Base-by-base conservation (phyloP, 2,329 filamentous ascomycete species). In the Colletotrichum nymphaeae region DNA sequence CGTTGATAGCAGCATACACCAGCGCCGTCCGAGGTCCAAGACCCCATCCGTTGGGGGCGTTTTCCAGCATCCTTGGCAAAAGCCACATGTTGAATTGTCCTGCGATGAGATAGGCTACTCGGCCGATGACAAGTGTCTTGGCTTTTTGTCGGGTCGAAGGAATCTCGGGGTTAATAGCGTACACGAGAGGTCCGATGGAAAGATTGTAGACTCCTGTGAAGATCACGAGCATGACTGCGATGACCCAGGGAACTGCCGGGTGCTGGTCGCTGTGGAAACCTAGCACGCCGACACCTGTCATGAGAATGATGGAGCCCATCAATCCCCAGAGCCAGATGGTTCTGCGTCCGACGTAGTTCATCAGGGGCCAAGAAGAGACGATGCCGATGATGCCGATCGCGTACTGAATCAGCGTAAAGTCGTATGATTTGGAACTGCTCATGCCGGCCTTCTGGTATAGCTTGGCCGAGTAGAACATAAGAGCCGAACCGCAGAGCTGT, bases 381-480 rank as follows among this genome's bases (percentile, higher is more conserved):
- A 85, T 86, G 8, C 85, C 85, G 2, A 81, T 75, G 69, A 86
- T 84, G 67, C 84, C 86, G 46, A 88, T 81, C 5, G 52, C 69
- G 60, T 76, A 76, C 62, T 82, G 80, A 3, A 82, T 86, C 75
- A 88, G 80, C 3, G 85, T 84, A 69, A 89, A 86, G 37, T 82
- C 80, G 67, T 86, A 88, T 1, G 87, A 81, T 35, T 82, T 81
- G 9, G 76, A 77, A 16, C 81, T 76, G 5, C 75, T 75, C 28
- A 89, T 78, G 7, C 87, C 87, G 4, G 86, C 87, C 77, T 88
- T 86, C 71, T 87, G 80, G 71, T 89, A 86, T 69, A 84, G 80
- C 76, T 89, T 88, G 11, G 87, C 87, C 2, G 86, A 87, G 76
- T 88, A 89, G 64, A 84, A 84, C 30, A 87, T 87, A 77, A 90